Evolutionary conservation across 805 yeast genomes (phyloP), one percentile per base, ranked within the genome.

Genomic region (Saccharomycopsis babjevae): DNA sequence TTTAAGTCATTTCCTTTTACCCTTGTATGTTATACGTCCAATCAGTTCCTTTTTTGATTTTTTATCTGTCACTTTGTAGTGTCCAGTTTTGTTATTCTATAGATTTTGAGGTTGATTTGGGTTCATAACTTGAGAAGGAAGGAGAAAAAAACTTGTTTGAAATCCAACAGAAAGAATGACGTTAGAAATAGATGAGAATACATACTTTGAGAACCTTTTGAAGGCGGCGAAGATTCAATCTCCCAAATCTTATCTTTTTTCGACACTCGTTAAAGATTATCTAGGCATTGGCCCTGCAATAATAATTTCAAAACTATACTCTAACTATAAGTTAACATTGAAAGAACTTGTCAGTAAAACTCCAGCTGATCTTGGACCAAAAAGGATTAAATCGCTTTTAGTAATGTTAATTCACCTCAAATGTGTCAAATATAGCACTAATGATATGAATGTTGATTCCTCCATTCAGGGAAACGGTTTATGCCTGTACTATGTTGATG

Each of bases 351-450:
- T 30, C 15, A 11, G 28, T 13, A 62, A 62, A 36, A 50, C 61
- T 4, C 58, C 52, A 25, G 10, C 52, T 25, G 52, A 46, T 20
- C 68, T 73, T 15, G 77, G 78, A 59, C 78, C 57, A 38, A 61
- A 59, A 32, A 46, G 56, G 54, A 82, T 89, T 20, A 84, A 84
- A 65, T 80, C 85, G 39, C 77, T 88, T 0, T 75, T 93, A 52
- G 96, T 89, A 4, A 81, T 92, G 7, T 74, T 93, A 67, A 77
- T 92, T 50, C 97, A 93, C 72, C 76, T 89, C 64, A 82, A 88
- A 62, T 87, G 96, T 71, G 84, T 89, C 10, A 79, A 79, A 28
- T 83, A 83, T 91, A 83, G 73, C 73, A 18, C 87, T 83, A 34
- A 34, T 65, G 56, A 59, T 58, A 42, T 62, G 65, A 34, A 61